Evolutionary conservation across 176 grass and related monocot genomes (phyloP), one percentile per base, ranked within the genome.

Genomic region (Eleusine indica): DNA sequence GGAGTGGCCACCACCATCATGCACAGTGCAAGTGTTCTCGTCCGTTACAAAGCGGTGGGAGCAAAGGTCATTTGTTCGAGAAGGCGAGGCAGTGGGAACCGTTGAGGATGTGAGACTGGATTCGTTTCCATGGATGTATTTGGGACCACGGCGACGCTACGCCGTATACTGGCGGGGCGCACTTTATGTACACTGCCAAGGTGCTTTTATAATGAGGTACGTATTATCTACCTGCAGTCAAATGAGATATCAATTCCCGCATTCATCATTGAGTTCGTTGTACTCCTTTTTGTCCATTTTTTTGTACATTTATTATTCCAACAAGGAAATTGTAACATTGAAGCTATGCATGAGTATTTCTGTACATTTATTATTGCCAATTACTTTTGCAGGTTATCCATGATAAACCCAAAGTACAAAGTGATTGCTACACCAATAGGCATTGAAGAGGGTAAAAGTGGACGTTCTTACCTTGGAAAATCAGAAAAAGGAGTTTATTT

Each of bases 401-500:
- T 21, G 22, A 14, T 38, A 60, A 12, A 47, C 6, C 22, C 1
- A 0, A 61, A 35, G 54, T 82, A 62, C 1, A 22, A 30, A 7
- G 53, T 62, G 40, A 35, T 62, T 46, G 40, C 53, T 70, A 17
- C 66, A 25, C 66, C 78, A 56, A 80, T 56, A 53, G 13, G 40
- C 37, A 18, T 56, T 3, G 17, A 80, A 17, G 47, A 74, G 35
- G 9, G 78, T 19, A 41, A 80, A 5, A 7, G 40, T 11, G 52
- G 1, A 28, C 79, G 3, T 7, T 6, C 38, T 44, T 71, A 60
- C 5, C 17, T 81, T 60, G 52, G 79, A 4, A 81, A 40, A 32
- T 81, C 67, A 8, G 52, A 81, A 54, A 80, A 71, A 0, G 67
- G 79, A 4, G 52, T 71, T n/a, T 71, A 81, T 38, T 81, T 81